Evolutionary conservation across 1,284 basidiomycete species (phyloP), one percentile per base, ranked within the genome.

Genomic region (Wallemia hederae): DNA sequence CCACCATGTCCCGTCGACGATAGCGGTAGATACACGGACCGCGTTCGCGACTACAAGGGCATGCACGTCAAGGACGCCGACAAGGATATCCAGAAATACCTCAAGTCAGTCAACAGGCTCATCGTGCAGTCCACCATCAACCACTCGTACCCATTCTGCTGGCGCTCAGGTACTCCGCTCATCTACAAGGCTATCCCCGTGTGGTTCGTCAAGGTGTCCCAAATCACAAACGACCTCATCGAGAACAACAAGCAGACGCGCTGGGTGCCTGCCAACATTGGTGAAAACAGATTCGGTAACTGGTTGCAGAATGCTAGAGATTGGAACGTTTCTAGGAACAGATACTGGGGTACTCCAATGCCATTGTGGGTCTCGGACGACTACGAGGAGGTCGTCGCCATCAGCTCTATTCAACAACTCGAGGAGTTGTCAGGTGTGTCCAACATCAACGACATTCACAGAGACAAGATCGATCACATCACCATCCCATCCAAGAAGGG

Each of bases 301-400:
- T 99, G 94, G 94, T 76, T 99, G 62, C 82, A 85, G 59, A 96
- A 94, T 71, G 94, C 94, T 14, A 80, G 92, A 29, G 94, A 99
- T 70, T 99, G 94, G 94, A 98, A 97, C 70, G 78, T 99, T 64
- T 94, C 90, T n/a, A 78, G 94, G 64, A 98, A 98, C 75, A 80
- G 94, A 62, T 99, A 97, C 72, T 99, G 92, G 92, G 94, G 92
- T 56, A 98, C 92, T 5, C 94, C 94, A 5, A 82, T 99, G 63
- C 94, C 94, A 9, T 74, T 99, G 33, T 99, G 94, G 94, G 88
- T 77, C 28, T 91, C 85, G 67, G 88, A 92, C 1, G 92, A 98
- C 71, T 76, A 81, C 67, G 78, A 91, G 70, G 94, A 99, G 78
- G 85, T 83, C 64, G 78, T 97, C 55, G 87, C 81, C 66, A 74